Base-by-base conservation (phyloP, 768 basidiomycete species). In the Boletus vinaceobasis region DNA sequence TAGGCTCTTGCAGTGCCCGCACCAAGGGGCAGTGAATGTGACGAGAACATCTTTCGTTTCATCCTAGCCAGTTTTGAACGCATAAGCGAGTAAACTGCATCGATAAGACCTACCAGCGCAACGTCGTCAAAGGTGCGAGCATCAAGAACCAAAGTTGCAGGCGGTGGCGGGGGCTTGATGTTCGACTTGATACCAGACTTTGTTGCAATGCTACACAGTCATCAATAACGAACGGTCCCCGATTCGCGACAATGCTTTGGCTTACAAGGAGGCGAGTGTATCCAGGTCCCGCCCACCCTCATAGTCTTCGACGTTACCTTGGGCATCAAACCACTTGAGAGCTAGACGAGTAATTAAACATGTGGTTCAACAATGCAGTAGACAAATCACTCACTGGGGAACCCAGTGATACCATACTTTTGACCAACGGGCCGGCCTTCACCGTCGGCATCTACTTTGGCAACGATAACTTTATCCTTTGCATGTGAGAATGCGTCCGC, bases 381-480 rank as follows among this genome's bases (percentile, higher is more conserved):
- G 10, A 14, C 8, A n/a, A 31, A 26, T 29, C 43, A 50, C 90
- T 64, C 56, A 95, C 92, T 96, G 15, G 93, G 93, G 75, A 79
- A 96, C 32, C 92, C 93, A 13, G 78, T 82, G 21, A 96, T 88
- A 13, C 81, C 93, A 65, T 84, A 93, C 73, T 86, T 84, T 60
- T 81, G 71, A 53, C 90, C 94, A 39, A 93, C 65, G 3, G 85
- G 77, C 62, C 84, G 86, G 47, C 93, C 94, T 39, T 68, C 86
- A 47, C 93, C 92, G 65, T 98, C 94, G 1, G 93, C 93, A 60
- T 98, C 93, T 11, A 95, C 86, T 67, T 96, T 96, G 50, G 93
- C 94, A 61, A 98, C 82, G 48, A 91, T 63, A 21, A 98, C 88
- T 67, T 90, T 91, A 65, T 92, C 86, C 58, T 87, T 87, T 49